Evolutionary conservation across 495 filamentous ascomycete genomes (phyloP), one percentile per base, ranked within the genome.

Genomic region (Penicillium flavigenum): DNA sequence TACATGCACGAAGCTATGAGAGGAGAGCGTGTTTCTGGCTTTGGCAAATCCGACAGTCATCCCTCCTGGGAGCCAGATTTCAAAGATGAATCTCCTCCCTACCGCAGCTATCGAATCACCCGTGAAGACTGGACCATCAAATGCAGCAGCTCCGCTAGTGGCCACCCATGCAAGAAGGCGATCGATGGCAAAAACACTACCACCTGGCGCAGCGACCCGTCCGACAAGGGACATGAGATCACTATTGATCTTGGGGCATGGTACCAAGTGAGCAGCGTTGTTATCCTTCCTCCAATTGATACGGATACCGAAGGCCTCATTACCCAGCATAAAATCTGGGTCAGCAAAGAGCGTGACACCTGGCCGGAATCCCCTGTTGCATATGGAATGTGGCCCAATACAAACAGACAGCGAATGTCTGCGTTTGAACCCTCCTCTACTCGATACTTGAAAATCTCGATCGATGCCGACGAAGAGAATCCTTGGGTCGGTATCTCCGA

Each of bases 331-430:
- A 57, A 57, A n/a, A 61, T 81, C 20, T 68, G 65, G 31, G 19
- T 76, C 12, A 80, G 78, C 63, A 52, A 48, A 0, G 74, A 83
- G 45, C 67, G 67, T 10, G 54, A 53, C 5, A 71, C 43, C 17
- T 81, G 71, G 70, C 65, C 34, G 9, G 47, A 54, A 24, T 24
- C 24, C 3, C 58, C 58, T 3, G 75, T 78, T 7, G 76, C 79
- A 2, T 72, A 70, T 51, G 81, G 79, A 11, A 76, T 72, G 7
- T 83, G 76, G 68, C 51, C 68, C 10, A 70, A 73, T 12, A 71
- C 71, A 27, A 67, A 67, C 4, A 70, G 72, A 7, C 65, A 65
- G 39, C 76, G 78, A 56, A 64, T 74, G 14, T 67, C 72, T 16
- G 73, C 70, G 36, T 79, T 77, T 46, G 63, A 73, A 3, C 68